These are phyloP conservation scores for Umbelopsis vinacea DNA, from an alignment of 192 early-diverging fungal species.

Conservation along the genomic window DNA sequence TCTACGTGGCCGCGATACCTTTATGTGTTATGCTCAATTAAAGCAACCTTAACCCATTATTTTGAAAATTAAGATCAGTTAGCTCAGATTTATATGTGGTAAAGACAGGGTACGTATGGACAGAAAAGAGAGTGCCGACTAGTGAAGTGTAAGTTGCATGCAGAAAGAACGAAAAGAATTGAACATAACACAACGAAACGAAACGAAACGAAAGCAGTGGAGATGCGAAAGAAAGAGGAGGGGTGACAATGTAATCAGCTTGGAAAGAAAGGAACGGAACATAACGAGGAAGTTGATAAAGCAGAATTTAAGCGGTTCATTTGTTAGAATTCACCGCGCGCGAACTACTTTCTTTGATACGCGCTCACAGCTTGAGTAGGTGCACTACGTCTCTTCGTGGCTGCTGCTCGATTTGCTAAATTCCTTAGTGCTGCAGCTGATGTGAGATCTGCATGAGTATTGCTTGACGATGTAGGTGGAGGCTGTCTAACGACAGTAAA, in stretches of 20 bases:
- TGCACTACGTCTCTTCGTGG: neutral
- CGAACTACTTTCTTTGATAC: neutral
- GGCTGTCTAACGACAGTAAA: slow-evolving; percentile 9
- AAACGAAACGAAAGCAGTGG: too few species aligned
- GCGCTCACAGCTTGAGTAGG: neutral
- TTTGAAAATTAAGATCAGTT: neutral
- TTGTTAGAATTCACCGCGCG: too few species aligned
- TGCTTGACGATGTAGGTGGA: neutral
- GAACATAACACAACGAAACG: neutral
- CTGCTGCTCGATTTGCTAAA: slow-evolving; percentile 4
- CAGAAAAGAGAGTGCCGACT: neutral
- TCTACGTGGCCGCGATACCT: slow-evolving; percentile 5
- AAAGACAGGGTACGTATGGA: neutral
- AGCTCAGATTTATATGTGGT: neutral
- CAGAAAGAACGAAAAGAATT: neutral
- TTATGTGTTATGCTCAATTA: slow-evolving; percentile 8
- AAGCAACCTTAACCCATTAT: slow-evolving; percentile 9
- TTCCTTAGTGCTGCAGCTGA: neutral
- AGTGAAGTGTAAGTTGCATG: neutral
- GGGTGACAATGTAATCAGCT: neutral
- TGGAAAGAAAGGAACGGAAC: neutral
- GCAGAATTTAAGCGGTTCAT: neutral
- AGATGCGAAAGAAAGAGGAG: neutral
- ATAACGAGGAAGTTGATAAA: neutral
- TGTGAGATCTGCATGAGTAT: neutral